Evolutionary conservation across 805 yeast species (phyloP).

Genomic region (Sugiyamaella floridensis): DNA sequence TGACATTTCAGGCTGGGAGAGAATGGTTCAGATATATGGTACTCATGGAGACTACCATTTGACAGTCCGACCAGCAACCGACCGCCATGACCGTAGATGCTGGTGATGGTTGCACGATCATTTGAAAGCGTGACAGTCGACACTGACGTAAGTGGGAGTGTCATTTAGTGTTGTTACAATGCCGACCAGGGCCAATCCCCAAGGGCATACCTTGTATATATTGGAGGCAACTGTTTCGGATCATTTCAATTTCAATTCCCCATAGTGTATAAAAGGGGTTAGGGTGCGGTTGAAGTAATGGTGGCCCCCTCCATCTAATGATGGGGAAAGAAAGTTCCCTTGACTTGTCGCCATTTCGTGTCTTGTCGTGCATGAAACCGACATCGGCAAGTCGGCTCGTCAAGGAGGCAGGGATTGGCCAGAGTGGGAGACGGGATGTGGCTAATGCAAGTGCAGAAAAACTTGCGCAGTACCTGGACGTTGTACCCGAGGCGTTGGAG

Average conservation of each 20-base stretch:
- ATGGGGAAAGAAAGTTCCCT: too few species aligned
- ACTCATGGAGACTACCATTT: conserved; percentile 25
- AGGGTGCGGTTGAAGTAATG: neutral
- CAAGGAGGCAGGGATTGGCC: conserved; percentile 22
- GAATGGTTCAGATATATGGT: conserved; percentile 21
- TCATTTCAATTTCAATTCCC: neutral
- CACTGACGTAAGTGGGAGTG: neutral
- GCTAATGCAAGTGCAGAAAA: conserved; percentile 12
- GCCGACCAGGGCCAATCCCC: neutral
- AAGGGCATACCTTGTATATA: neutral
- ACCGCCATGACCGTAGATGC: conserved; percentile 21
- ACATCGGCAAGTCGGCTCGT: conserved; percentile 16
- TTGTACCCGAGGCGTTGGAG: conserved; percentile 17
- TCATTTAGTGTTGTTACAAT: neutral
- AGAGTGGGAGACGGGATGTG: conserved; percentile 16
- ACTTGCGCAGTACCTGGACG: conserved; percentile 8
- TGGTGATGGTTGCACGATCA: neutral
- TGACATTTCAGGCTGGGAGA: conserved; percentile 12
- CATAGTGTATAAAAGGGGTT: neutral
- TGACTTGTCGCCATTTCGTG: neutral
- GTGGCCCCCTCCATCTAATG: too few species aligned
- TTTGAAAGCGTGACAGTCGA: neutral
- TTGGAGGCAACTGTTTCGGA: neutral
- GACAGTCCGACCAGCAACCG: conserved; percentile 25
- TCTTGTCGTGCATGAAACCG: conserved; percentile 14